A percentile compares a stretch with the other conserved stretches of the same genome.
phyloP scores from a whole-genome alignment of 2,329 filamentous ascomycete species.

The Cadophora malorum region DNA sequence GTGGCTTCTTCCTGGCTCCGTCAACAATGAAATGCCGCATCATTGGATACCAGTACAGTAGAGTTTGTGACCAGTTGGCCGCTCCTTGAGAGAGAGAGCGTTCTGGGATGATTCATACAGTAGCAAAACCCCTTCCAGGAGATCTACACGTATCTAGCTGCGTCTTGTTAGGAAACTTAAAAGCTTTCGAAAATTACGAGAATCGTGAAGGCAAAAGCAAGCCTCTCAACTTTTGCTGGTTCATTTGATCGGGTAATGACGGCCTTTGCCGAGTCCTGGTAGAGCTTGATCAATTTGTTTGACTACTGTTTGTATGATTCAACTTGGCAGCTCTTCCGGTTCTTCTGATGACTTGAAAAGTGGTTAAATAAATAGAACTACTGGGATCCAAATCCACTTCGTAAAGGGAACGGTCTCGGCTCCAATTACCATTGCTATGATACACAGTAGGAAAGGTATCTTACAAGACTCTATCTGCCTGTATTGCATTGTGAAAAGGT shows the following conservation, averaged over 20 bases:
- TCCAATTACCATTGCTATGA: not conserved
- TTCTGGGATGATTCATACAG: not conserved
- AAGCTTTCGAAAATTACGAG: not conserved
- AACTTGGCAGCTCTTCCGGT: not conserved
- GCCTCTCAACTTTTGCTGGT: not conserved
- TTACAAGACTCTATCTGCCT: not conserved
- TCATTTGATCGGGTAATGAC: not conserved
- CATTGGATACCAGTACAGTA: not conserved
- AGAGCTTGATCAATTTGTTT: not conserved
- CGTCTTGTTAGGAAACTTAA: not conserved
- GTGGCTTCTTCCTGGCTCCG: conserved; percentile 18
- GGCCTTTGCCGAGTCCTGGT: not conserved
- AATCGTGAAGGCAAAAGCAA: not conserved
- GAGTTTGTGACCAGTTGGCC: not conserved
- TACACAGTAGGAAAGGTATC: not conserved
- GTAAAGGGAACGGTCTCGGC: not conserved
- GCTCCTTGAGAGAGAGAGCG: conserved; percentile 1
- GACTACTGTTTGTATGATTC: not conserved
- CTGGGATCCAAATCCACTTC: conserved; percentile 1
- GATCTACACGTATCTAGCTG: not conserved
- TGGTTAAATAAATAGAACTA: not conserved
- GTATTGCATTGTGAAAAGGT: not conserved
- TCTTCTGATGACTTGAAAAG: not conserved
- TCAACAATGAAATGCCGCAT: not conserved
- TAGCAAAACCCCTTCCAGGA: not conserved